phyloP scores from a whole-genome alignment of 305 asterid genomes.

The Salvia sclarea region DNA sequence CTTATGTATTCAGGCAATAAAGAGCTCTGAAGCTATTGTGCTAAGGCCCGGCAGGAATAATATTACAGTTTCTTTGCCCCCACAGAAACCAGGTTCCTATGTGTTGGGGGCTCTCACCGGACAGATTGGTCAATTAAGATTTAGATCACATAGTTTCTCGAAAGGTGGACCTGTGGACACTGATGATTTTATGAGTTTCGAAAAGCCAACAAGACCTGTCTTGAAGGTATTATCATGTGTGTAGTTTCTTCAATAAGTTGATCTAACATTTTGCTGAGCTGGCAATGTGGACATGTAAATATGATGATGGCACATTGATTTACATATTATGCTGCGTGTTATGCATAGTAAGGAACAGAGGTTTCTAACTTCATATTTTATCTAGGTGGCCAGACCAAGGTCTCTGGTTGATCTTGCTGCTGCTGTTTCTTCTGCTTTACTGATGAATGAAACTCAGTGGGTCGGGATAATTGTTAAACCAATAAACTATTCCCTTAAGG shows the following conservation, averaged over 20 bases:
- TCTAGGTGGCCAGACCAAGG: conserved; percentile 90
- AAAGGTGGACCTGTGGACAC: conserved; percentile 93
- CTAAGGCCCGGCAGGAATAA: conserved; percentile 86
- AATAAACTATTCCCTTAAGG: conserved; percentile 77
- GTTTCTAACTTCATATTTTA: conserved; percentile 30
- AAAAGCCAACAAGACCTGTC: conserved; percentile 95
- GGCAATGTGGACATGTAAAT: conserved; percentile 10
- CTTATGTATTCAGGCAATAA: conserved; percentile 64
- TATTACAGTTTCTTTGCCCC: conserved; percentile 75
- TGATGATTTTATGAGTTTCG: conserved; percentile 97
- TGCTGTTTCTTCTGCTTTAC: conserved; percentile 94
- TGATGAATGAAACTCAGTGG: conserved; percentile 95
- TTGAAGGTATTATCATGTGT: conserved; percentile 60
- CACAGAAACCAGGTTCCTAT: conserved; percentile 94
- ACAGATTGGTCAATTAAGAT: conserved; percentile 92
- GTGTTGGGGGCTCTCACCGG: conserved; percentile 98
- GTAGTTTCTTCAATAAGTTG: conserved; percentile 6
- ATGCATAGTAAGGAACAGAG: conserved; percentile 9
- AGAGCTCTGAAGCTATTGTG: conserved; percentile 73
- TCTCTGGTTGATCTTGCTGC: conserved; percentile 93
- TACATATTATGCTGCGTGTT: conserved; percentile 1
- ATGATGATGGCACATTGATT: conserved; percentile 10
- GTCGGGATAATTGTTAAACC: conserved; percentile 87
- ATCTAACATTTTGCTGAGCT: conserved; percentile 26
- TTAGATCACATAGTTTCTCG: conserved; percentile 97